Base-by-base conservation (phyloP, 2,329 filamentous ascomycete species). In the Neonectria punicea region DNA sequence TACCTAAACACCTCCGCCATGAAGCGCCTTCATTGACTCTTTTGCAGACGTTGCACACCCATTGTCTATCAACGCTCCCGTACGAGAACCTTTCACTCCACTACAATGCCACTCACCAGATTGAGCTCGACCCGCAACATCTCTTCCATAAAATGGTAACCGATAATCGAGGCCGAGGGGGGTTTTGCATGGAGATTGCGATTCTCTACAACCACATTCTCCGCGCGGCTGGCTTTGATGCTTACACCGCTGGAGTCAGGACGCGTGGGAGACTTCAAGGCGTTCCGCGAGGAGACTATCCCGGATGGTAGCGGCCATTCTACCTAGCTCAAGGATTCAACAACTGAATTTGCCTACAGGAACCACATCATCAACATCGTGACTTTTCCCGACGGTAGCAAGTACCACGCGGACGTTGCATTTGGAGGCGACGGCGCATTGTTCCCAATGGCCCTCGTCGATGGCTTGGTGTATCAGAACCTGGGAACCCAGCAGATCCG, bases 361-460 rank as follows among this genome's bases (percentile, higher is more conserved):
- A 81, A 83, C 9, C 89, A 92, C 75, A 86, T 91, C 73, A 80
- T 90, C 41, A 85, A 88, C 67, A 86, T 91, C 53, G 81, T 90
- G n/a, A 84, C 82, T 1, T 80, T 92, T 20, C 75, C 81, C 0
- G 77, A 80, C 2, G 79, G 79, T 14, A 81, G 80, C 44, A 80
- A 81, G 64, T 89, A 85, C 73, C 79, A 85, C 75, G 78, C 87
- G 5, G 90, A 92, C 73, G 86, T 90, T 4, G 89, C 86, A 1
- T 92, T 92, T 70, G 90, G 90, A 20, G 87, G 86, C n/a, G 87
- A 89, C 67, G 86, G 87, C 1, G 82, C 88, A 0, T 89, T 85
- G 0, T 78, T 79, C 9, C 89, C 90, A 4, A 75, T 92, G 36
- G 84, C 83, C 1, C 79, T 92, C 3, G 73, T 81, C 25, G 78